Evolutionary conservation across 495 filamentous ascomycete genomes (phyloP), one percentile per base, ranked within the genome.

Genomic region (Letharia lupina): DNA sequence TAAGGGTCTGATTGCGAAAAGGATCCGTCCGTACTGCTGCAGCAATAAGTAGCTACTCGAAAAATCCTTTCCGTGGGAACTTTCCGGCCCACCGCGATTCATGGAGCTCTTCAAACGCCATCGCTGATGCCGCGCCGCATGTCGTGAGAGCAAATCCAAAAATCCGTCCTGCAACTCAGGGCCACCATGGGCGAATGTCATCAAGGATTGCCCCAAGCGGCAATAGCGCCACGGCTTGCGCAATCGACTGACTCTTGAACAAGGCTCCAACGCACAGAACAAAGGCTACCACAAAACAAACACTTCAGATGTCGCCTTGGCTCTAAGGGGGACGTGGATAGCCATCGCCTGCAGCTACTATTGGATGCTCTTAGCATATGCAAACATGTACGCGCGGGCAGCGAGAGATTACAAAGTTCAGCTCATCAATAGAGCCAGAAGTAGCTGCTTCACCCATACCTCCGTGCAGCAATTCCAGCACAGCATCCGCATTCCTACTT

Each of bases 401-500:
- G 31, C 52, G 33, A 57, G 28, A 56, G 28, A 35, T 56, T 2
- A 56, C 31, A 35, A 33, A 33, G 3, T 56, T 35, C 23, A 15
- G 23, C 48, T 28, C 48, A 28, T 28, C 48, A 28, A 31, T 10
- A 12, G 23, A 52, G 23, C 48, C 48, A 52, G 48, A 54, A 12
- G 48, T 1, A 31, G 48, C 48, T 54, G 28, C 48, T 0, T 54
- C 48, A 18, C 6, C 4, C 5, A 15, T 1, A 35, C 11, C 28
- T 2, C 23, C n/a, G 12, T 9, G 4, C 60, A 37, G 41, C 15
- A 62, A 20, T n/a, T 18, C 31, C 16, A 48, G 28, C 40, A 35
- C 16, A 28, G 39, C 50, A 57, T 64, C n/a, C 44, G 39, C 50
- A 57, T 64, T 37, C 44, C 40, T 54, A 68, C 40, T 65, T 74